These are phyloP conservation scores for Nemophila menziesii DNA, from an alignment of 257 asterid genomes.

Conservation along the genomic window DNA sequence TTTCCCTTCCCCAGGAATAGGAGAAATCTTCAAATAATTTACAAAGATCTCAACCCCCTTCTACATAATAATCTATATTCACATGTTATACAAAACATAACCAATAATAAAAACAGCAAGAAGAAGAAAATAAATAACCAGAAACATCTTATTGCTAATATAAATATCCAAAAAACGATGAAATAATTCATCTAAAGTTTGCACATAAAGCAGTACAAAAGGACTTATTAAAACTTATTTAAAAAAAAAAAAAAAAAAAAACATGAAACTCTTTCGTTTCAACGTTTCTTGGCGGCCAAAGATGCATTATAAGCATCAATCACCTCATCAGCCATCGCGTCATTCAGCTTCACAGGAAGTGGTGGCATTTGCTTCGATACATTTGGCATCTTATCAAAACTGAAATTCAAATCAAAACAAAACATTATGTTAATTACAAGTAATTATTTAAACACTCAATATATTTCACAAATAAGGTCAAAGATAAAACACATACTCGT, in stretches of 20 bases:
- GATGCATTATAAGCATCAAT: conserved; percentile 4
- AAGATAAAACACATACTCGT: conserved; percentile 42
- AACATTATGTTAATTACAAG: too few relatives aligned
- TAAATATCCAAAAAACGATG: too few relatives aligned
- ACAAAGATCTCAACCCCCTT: neutral
- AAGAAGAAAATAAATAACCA: too few relatives aligned
- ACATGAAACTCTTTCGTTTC: neutral
- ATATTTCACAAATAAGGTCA: conserved; percentile 1
- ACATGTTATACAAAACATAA: neutral
- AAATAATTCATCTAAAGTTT: too few relatives aligned
- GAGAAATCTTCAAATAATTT: neutral
- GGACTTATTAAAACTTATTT: neutral
- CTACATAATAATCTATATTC: neutral
- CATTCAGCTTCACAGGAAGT: conserved; percentile 13
- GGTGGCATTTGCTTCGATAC: conserved; percentile 14
- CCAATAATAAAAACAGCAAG: too few relatives aligned
- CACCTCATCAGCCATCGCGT: conserved; percentile 10
- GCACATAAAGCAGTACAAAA: neutral
- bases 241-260: too few relatives aligned
- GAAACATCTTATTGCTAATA: too few relatives aligned
- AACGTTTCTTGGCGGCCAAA: neutral
- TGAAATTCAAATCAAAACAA: too few relatives aligned
- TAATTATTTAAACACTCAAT: too few relatives aligned
- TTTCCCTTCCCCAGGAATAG: neutral
- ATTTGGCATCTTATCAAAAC: conserved; percentile 7